Conservation (phyloP, 2,329 filamentous ascomycete species). For the Epichloe typhina region DNA sequence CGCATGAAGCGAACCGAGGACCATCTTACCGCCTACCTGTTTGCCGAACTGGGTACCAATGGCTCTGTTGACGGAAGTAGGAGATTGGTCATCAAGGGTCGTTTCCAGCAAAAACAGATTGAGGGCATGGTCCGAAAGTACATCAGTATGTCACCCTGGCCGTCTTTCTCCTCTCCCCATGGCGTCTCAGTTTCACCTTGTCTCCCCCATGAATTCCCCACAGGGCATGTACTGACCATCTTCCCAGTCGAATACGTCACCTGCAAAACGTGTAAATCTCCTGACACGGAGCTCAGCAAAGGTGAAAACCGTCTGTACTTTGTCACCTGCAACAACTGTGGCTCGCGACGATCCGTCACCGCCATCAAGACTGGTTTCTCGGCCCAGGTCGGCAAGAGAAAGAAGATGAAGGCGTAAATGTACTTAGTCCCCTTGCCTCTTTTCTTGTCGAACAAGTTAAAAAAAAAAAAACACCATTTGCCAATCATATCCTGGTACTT, state of each 20-base stretch:
- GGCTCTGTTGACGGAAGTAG: conserved; percentile 89
- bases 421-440: neutral
- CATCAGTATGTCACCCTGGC: conserved; percentile 51
- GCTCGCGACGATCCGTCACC: conserved; percentile 74
- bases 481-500: neutral
- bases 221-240: neutral
- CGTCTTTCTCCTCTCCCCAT: neutral
- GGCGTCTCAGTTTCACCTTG: neutral
- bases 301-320: conserved; percentile 99
- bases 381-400: conserved; percentile 97
- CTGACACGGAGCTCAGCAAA: conserved; percentile 93
- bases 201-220: neutral
- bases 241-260: conserved; percentile 80
- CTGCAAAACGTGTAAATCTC: conserved; percentile 94
- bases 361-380: conserved; percentile 99
- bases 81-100: conserved; percentile 94
- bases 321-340: conserved; percentile 83
- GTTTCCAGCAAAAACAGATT: conserved; percentile 99
- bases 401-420: conserved; percentile 73
- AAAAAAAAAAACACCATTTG: neutral
- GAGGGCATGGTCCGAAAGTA: conserved; percentile 94
- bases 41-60: conserved; percentile 94
- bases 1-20: conserved; percentile 98
- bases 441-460: neutral
- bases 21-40: conserved; percentile 92